These are phyloP conservation scores for Leccinum olivaceopallidum DNA, from an alignment of 768 basidiomycete species.

Conservation along the genomic window DNA sequence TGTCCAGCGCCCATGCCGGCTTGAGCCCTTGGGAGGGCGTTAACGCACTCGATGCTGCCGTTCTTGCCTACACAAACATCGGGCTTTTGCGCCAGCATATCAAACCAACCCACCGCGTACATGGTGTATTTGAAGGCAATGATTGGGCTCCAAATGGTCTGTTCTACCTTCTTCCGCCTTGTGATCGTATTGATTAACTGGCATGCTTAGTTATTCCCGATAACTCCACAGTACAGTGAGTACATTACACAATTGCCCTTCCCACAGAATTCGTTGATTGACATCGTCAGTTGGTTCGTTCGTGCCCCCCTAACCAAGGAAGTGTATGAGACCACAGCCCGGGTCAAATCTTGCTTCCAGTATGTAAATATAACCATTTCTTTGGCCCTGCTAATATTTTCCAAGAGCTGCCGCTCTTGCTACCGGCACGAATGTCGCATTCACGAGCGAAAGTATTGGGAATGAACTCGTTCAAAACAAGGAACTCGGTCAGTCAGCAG, in stretches of 20 bases:
- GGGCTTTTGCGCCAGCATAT: slow-evolving; percentile 82
- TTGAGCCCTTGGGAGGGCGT: slow-evolving; percentile 83
- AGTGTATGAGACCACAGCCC: slow-evolving; percentile 52
- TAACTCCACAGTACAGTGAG: slow-evolving; percentile 70
- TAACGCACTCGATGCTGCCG: slow-evolving; percentile 87
- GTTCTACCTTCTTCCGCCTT: slow-evolving; percentile 16
- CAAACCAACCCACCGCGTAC: slow-evolving; percentile 72
- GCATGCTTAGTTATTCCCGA: slow-evolving; percentile 71
- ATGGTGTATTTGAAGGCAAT: slow-evolving; percentile 75
- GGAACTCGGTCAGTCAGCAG: slow-evolving; percentile 46
- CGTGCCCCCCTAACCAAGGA: slow-evolving; percentile 70
- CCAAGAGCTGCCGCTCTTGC: slow-evolving; percentile 65
- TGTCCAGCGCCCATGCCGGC: slow-evolving; percentile 68
- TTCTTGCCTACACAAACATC: slow-evolving; percentile 79
- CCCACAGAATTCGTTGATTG: not conserved
- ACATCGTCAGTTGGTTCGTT: slow-evolving; percentile 57
- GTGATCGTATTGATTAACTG: not conserved
- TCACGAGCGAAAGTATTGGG: slow-evolving; percentile 37
- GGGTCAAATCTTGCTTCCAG: slow-evolving; percentile 75
- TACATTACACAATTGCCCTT: not conserved
- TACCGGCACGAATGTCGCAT: slow-evolving; percentile 57
- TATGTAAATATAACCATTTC: slow-evolving; percentile 32
- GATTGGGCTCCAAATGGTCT: slow-evolving; percentile 76
- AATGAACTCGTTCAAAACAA: slow-evolving; percentile 71
- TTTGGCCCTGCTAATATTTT: not conserved